Evolutionary conservation across 164 flowering plant genomes (phyloP).

Genomic region (Akebia trifoliata): DNA sequence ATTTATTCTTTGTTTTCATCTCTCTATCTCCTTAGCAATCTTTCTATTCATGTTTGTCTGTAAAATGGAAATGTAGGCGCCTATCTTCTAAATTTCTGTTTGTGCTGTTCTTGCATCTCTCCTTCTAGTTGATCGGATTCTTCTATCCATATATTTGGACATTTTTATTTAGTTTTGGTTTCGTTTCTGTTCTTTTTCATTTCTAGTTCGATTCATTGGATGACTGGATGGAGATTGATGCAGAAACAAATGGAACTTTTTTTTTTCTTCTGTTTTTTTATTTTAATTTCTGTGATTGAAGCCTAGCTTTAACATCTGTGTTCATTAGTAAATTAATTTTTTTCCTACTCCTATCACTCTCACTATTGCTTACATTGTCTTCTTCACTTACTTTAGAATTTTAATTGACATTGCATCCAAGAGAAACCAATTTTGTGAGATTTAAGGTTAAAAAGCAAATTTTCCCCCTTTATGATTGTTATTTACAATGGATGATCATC

Average conservation of each 20-base stretch:
- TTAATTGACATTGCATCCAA: background rate
- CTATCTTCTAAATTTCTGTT: too few species aligned
- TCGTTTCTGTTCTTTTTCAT: background rate
- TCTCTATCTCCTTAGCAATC: background rate
- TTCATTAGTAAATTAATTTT: background rate
- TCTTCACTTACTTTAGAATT: background rate
- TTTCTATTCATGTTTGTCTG: too few species aligned
- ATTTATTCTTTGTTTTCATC: background rate
- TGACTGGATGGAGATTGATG: constrained; percentile 3
- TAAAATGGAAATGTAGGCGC: too few species aligned
- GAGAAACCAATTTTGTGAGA: background rate
- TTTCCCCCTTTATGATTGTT: background rate
- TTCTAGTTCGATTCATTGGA: background rate
- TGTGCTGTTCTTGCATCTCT: too few species aligned
- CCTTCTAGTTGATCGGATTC: too few species aligned
- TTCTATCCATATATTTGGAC: too few species aligned
- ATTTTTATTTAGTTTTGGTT: background rate
- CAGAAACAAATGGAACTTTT: background rate
- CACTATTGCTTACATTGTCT: constrained; percentile 8
- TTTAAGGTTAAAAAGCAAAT: constrained; percentile 3
- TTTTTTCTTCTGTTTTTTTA: background rate
- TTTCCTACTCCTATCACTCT: too few species aligned
- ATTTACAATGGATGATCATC: background rate
- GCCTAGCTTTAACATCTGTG: background rate
- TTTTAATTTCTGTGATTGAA: background rate